These are phyloP conservation scores for Trichocladium uniseriatum DNA, from an alignment of 495 filamentous ascomycete genomes.

Conservation along the genomic window DNA sequence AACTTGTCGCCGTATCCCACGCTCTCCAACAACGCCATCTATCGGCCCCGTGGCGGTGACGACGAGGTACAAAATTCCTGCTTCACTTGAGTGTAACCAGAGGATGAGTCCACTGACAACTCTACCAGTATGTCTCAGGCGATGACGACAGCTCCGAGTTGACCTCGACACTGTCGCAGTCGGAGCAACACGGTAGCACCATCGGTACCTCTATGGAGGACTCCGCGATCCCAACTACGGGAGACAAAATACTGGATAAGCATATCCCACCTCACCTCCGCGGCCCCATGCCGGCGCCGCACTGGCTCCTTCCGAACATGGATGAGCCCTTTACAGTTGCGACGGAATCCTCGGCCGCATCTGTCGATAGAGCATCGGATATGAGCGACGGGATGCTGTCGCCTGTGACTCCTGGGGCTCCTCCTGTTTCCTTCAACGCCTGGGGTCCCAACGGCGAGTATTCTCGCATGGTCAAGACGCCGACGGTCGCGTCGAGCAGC, in stretches of 20 bases:
- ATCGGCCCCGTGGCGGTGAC: not conserved
- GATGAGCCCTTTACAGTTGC: not conserved
- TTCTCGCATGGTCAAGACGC: slow-evolving; percentile 1
- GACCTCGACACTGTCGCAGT: too few species aligned
- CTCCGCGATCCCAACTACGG: not conserved
- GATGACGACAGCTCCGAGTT: too few species aligned
- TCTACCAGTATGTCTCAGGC: too few species aligned
- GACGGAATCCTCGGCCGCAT: not conserved
- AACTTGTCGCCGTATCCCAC: too few species aligned
- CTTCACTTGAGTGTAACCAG: not conserved
- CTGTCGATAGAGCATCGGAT: not conserved
- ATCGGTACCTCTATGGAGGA: too few species aligned
- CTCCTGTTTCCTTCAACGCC: slow-evolving; percentile 9
- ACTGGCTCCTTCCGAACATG: slow-evolving; percentile 4
- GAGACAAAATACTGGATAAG: not conserved
- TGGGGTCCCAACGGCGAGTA: slow-evolving; percentile 13
- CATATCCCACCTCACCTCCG: not conserved
- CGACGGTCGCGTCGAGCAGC: not conserved
- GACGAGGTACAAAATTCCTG: not conserved
- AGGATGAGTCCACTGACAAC: not conserved
- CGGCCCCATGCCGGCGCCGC: not conserved
- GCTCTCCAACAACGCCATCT: too few species aligned
- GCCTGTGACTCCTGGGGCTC: too few species aligned
- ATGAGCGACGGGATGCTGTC: too few species aligned
- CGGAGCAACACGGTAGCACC: too few species aligned